Evolutionary conservation across 2,329 filamentous ascomycete genomes (phyloP).

Genomic region (Magnaporthales sp.): DNA sequence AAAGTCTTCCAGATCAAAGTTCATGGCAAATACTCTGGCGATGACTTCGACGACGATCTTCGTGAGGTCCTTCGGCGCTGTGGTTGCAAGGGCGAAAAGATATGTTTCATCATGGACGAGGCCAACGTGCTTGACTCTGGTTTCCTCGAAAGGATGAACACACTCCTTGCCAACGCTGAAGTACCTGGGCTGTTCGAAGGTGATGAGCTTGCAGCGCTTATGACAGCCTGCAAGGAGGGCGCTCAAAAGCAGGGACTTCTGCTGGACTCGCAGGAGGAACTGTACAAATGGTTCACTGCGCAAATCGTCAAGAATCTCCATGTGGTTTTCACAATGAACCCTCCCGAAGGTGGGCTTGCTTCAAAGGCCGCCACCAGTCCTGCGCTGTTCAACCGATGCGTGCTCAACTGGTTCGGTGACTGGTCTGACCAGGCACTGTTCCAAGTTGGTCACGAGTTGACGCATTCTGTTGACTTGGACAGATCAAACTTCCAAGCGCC

Average conservation of each 20-base stretch:
- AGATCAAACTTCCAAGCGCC: constrained; percentile 77
- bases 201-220: constrained; percentile 95
- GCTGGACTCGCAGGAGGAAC: constrained; percentile 92
- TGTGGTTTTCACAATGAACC: constrained; percentile 99
- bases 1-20: constrained; percentile 99
- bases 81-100: constrained; percentile 97
- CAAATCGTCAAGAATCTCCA: constrained; percentile 99
- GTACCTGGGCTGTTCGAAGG: constrained; percentile 97
- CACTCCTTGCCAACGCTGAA: constrained; percentile 95
- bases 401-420: constrained; percentile 99
- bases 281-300: constrained; percentile 99
- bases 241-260: constrained; percentile 92
- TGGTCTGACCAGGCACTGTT: constrained; percentile 99
- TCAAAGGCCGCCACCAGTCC: constrained; percentile 97
- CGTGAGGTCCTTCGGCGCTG: constrained; percentile 87
- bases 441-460: constrained; percentile 93
- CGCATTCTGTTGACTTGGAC: constrained; percentile 92
- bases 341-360: constrained; percentile 85
- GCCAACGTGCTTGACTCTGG: constrained; percentile 97
- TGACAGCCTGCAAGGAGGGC: constrained; percentile 98
- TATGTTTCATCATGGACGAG: constrained; percentile 99
- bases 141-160: constrained; percentile 99
- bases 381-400: constrained; percentile 97
- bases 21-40: constrained; percentile 93
- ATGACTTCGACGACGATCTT: constrained; percentile 97